Percentiles rank a stretch among this genome's conserved stretches.
These are phyloP conservation scores for Apiotrichum mycotoxinovorans DNA, from an alignment of 1,284 basidiomycete genomes.

Conservation along the genomic window DNA sequence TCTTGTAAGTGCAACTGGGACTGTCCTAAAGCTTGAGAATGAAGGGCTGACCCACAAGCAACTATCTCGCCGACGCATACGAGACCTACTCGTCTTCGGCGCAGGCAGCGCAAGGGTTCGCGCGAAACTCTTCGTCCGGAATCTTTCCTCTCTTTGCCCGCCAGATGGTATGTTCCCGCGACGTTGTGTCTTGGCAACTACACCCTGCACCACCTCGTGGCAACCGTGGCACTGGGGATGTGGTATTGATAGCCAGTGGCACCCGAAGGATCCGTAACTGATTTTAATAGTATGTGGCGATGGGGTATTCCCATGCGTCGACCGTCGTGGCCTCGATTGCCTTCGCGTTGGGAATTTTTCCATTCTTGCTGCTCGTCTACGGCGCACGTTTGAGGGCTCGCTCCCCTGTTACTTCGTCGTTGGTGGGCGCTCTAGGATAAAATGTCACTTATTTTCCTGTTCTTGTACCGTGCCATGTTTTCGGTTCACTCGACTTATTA, in stretches of 20 bases:
- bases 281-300: slow-evolving; percentile 23
- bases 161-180: slow-evolving; percentile 20
- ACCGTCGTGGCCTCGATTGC: slow-evolving; percentile 45
- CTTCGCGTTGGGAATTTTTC: slow-evolving; percentile 34
- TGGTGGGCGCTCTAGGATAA: not conserved
- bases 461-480: too few species aligned
- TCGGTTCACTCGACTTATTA: too few species aligned
- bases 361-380: slow-evolving; percentile 40
- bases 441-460: too few species aligned
- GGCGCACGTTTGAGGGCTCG: slow-evolving; percentile 38
- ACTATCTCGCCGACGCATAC: slow-evolving; percentile 47
- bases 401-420: slow-evolving; percentile 6
- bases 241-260: too few species aligned
- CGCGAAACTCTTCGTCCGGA: slow-evolving; percentile 37
- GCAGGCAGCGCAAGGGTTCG: slow-evolving; percentile 46
- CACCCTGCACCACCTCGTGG: too few species aligned
- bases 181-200: not conserved
- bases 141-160: slow-evolving; percentile 41
- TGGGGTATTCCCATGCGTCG: slow-evolving; percentile 41
- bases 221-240: too few species aligned
- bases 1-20: slow-evolving; percentile 32
- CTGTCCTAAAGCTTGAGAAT: not conserved
- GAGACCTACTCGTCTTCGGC: slow-evolving; percentile 48
- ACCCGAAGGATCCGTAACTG: too few species aligned
- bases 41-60: slow-evolving; percentile 22